Conservation (phyloP, 495 filamentous ascomycete genomes). For the Aspergillus asperescens region DNA sequence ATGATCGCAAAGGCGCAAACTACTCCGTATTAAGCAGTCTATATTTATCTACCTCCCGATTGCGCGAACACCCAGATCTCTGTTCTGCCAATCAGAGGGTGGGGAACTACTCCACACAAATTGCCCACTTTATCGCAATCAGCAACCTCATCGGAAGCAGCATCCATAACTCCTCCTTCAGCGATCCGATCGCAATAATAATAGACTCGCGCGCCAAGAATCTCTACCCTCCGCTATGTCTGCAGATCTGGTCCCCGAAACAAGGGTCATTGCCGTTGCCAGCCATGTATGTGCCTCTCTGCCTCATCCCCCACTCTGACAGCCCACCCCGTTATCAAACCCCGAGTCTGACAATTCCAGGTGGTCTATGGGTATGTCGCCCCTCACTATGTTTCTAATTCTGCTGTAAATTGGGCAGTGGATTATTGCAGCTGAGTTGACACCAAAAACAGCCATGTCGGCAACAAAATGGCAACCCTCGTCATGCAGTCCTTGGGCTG, state of each 20-base stretch:
- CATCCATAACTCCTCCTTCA: background rate
- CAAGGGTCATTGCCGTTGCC: slow-evolving; percentile 83
- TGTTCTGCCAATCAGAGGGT: background rate
- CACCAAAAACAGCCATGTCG: slow-evolving; percentile 69
- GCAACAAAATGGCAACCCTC: slow-evolving; percentile 91
- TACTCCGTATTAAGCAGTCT: too few species aligned
- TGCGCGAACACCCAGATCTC: too few species aligned
- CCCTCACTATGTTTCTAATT: background rate
- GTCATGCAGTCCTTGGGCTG: slow-evolving; percentile 89
- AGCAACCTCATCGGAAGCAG: too few species aligned
- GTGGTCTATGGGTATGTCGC: slow-evolving; percentile 70
- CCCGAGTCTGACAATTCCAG: slow-evolving; percentile 37
- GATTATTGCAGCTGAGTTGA: background rate
- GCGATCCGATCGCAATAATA: background rate
- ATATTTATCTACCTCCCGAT: too few species aligned
- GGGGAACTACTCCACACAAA: background rate
- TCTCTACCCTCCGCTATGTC: slow-evolving; percentile 24
- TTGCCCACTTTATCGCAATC: background rate
- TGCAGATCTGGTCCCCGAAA: slow-evolving; percentile 63
- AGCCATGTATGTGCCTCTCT: slow-evolving; percentile 66
- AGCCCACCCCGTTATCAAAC: background rate
- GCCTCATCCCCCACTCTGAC: background rate
- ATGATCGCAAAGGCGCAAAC: too few species aligned
- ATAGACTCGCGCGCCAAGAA: background rate
- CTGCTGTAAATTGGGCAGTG: background rate